Base-by-base conservation (phyloP, 495 filamentous ascomycete genomes). In the Xylaria sp. region DNA sequence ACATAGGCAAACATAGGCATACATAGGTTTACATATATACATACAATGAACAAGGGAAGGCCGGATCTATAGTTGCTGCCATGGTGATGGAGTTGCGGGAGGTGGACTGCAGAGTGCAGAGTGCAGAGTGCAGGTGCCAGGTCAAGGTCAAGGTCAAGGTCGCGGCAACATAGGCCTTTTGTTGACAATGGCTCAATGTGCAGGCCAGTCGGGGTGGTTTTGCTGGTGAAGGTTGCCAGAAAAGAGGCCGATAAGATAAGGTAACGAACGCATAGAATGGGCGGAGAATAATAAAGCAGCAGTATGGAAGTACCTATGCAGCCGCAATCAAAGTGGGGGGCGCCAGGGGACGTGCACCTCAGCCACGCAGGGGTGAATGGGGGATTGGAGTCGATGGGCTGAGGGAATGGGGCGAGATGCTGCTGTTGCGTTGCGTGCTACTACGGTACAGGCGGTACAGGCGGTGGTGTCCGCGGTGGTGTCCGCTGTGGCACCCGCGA, bases 41-140 rank as follows among this genome's bases (percentile, higher is more conserved):
- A n/a, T 85, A 94, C 93, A 96, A 77, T 46, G 88, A 87, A 83
- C 89, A 93, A 31, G 92, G 92, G 68, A 94, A 94, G 37, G 88
- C 85, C 41, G 80, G 77, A 65, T 88, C 84, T 46, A 73, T 68
- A 40, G 72, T 68, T 46, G 73, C 53, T 31, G 74, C 72, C 79
- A 81, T 84, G 67, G 46, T 78, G 67, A 62, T 43, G 35, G 29
- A 35, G 59, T 40, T 50, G 33, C 33, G 41, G 31, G 21, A 67
- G 29, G 65, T 46, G n/a, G 15, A 29, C n/a, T n/a, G n/a, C n/a
- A n/a, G n/a, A n/a, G n/a, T 50, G 57, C 5, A 4, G 37, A 55
- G n/a, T 33, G 37, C 19, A 8, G 43, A n/a, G 24, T 50, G 35
- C 19, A 43, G 5, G n/a, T 43, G 46, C n/a, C 17, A 26, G 59